Percentiles rank a stretch among this genome's conserved stretches.
Conservation (phyloP, 1,139 yeast genomes). For the Suhomyces coccinellae region DNA sequence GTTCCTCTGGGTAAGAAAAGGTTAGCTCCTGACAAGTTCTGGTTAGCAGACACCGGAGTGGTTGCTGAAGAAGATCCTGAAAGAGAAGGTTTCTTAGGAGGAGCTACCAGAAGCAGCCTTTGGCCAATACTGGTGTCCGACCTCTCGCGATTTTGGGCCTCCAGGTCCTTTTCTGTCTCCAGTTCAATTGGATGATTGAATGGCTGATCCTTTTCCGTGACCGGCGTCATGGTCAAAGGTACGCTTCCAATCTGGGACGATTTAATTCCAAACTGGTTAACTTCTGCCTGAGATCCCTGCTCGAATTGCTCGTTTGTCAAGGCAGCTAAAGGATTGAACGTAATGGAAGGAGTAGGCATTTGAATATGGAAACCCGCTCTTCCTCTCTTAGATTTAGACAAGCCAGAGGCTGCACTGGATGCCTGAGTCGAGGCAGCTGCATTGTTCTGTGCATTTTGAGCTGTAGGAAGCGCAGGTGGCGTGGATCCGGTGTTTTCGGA, state of each 20-base stretch:
- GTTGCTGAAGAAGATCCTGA: conserved; percentile 13
- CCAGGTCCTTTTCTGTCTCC: conserved; percentile 16
- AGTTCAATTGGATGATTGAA: conserved; percentile 16
- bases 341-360: conserved; percentile 49
- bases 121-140: conserved; percentile 18
- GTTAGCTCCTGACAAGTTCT: conserved; percentile 12
- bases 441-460: neutral
- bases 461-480: conserved; percentile 1
- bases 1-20: conserved; percentile 11
- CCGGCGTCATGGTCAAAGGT: conserved; percentile 75
- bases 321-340: conserved; percentile 36
- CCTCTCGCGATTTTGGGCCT: conserved; percentile 19
- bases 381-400: conserved; percentile 23
- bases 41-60: conserved; percentile 5
- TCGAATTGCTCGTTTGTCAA: conserved; percentile 34
- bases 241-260: conserved; percentile 49
- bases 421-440: conserved; percentile 2
- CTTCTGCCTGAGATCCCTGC: conserved; percentile 25
- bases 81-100: conserved; percentile 11
- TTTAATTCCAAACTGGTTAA: conserved; percentile 67
- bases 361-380: conserved; percentile 48
- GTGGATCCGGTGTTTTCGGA: conserved; percentile 1
- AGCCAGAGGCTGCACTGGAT: conserved; percentile 3
- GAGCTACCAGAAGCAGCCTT: conserved; percentile 8
- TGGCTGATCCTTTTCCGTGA: conserved; percentile 53